These are phyloP conservation scores for Cryphonectria nitschkei DNA, from an alignment of 2,329 filamentous ascomycete species.

Conservation along the genomic window DNA sequence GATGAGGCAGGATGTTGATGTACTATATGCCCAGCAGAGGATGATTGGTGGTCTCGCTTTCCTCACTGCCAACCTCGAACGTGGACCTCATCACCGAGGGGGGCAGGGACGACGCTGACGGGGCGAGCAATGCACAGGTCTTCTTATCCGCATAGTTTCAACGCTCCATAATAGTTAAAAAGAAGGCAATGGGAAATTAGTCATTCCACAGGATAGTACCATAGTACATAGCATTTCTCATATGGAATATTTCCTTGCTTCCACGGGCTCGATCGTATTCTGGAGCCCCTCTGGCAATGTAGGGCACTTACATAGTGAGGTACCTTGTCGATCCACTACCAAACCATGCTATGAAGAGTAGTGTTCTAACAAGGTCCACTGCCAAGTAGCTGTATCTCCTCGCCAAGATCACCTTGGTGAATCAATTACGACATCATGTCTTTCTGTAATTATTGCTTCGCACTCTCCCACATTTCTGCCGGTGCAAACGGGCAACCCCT, in stretches of 20 bases:
- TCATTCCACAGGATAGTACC: background rate
- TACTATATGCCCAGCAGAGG: background rate
- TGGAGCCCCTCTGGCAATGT: background rate
- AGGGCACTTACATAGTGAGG: background rate
- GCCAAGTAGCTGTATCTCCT: background rate
- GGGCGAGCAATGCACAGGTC: background rate
- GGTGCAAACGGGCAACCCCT: too few relatives aligned
- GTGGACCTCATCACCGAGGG: background rate
- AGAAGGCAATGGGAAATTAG: background rate
- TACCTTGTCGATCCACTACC: background rate
- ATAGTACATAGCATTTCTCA: background rate
- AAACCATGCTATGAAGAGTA: background rate
- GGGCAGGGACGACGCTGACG: background rate
- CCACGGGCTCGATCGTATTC: background rate
- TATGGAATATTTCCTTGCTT: background rate
- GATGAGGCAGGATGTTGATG: background rate
- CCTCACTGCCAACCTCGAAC: background rate
- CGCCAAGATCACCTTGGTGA: background rate
- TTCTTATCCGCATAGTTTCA: background rate
- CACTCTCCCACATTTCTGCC: too few relatives aligned
- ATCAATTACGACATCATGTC: background rate
- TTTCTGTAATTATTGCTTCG: too few relatives aligned
- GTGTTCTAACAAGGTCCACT: background rate
- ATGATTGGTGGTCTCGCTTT: background rate
- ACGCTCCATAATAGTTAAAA: background rate